Evolutionary conservation across 2,329 filamentous ascomycete genomes (phyloP).

Genomic region (Davidsoniella australis): DNA sequence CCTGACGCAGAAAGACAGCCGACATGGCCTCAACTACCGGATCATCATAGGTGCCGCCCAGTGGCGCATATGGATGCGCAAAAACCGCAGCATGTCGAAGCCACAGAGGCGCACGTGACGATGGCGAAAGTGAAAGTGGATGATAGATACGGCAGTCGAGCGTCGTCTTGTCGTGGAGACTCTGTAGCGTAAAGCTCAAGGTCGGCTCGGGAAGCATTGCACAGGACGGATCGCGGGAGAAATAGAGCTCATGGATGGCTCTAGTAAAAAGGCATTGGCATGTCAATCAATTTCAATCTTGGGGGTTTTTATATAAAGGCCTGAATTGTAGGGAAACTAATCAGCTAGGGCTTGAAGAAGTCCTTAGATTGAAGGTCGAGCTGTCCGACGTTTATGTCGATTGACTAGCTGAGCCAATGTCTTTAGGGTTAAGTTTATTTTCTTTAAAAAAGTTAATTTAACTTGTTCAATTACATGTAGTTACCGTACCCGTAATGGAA

Average conservation of each 20-base stretch:
- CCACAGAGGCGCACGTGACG: slow-evolving; percentile 24
- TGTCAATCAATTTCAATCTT: not conserved
- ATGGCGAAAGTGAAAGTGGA: slow-evolving; percentile 29
- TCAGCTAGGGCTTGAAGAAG: no score
- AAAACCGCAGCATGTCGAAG: slow-evolving; percentile 42
- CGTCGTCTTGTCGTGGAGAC: slow-evolving; percentile 56
- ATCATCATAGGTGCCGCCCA: slow-evolving; percentile 78
- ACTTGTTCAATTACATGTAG: no score
- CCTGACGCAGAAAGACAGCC: slow-evolving; percentile 45
- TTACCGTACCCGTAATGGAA: not conserved
- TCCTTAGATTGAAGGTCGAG: no score
- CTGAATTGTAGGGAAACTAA: no score
- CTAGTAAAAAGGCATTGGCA: no score
- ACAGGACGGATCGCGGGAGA: not conserved
- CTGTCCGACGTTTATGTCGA: no score
- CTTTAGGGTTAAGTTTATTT: no score
- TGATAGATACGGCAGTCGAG: slow-evolving; percentile 78
- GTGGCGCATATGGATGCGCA: slow-evolving; percentile 77
- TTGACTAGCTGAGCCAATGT: no score
- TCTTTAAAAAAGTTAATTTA: no score
- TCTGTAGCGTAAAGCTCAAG: slow-evolving; percentile 43
- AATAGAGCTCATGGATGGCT: no score
- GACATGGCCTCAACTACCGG: slow-evolving; percentile 53
- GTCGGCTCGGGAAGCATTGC: slow-evolving; percentile 10
- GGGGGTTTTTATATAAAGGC: not conserved